Evolutionary conservation across 2,329 filamentous ascomycete species (phyloP), one percentile per base, ranked within the genome.

Genomic region (Tolypocladium inflatum): DNA sequence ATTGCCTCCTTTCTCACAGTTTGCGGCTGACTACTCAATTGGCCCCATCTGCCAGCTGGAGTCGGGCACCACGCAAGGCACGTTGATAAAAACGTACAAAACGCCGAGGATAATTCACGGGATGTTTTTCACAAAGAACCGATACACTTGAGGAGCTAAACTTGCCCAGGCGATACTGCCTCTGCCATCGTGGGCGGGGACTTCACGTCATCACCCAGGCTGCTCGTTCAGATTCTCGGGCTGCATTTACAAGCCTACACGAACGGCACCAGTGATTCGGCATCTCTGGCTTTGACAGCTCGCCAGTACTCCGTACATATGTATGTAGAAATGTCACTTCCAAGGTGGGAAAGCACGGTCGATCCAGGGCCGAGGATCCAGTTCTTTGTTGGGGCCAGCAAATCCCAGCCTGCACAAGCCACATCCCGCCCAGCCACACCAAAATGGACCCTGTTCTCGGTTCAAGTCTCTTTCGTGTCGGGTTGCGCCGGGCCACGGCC

Each of bases 401-500:
- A n/a, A 15, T 37, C 19, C 30, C 30, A 35, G 17, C 4, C 23
- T n/a, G 30, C 45, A 33, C 23, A 15, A 33, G 48, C 30, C 48
- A 35, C 30, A 21, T n/a, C 9, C 48, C 3, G 10, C 19, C 30
- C 9, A 37, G 30, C 48, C 48, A 52, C 30, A 21, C 30, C 30
- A n/a, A 11, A 4, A 51, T 21, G 48, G 48, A 52, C 48, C 48
- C 45, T 17, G 11, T 33, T 10, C 45, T 51, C 48, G 48, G 48
- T n/a, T 26, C 30, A 52, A 30, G 4, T 30, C 19, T 35, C 8
- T 21, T 17, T 51, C 19, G n/a, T 21, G 30, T 30, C 56, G 58
- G 58, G 53, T 58, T 60, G 54, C 54, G 48, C 54, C 55, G 55
- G 58, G 58, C 56, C 58, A 55, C 19, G 39, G 37, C 48, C 19